phyloP scores from a whole-genome alignment of 805 yeast species.

The Candida dajiaensis region DNA sequence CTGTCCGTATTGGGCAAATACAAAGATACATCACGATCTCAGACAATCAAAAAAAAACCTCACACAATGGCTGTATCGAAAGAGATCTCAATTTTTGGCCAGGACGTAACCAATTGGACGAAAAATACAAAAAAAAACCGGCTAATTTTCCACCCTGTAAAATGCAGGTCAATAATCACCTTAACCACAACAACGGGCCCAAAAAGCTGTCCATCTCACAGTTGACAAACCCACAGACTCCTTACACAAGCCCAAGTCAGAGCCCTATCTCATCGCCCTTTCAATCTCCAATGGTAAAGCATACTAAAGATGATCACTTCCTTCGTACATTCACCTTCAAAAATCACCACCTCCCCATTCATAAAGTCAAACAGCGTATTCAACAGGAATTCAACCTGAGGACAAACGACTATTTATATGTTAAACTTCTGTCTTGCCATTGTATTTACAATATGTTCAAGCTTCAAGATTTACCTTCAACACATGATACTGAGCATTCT shows the following conservation, averaged over 20 bases:
- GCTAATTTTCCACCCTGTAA: background rate
- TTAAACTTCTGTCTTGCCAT: background rate
- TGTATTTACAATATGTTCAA: background rate
- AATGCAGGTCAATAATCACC: background rate
- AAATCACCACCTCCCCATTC: background rate
- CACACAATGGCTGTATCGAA: too few species aligned
- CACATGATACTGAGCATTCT: background rate
- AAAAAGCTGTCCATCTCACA: background rate
- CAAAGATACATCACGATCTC: slow-evolving; percentile 4
- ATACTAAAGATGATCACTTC: background rate
- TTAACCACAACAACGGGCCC: background rate
- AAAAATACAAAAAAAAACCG: too few species aligned
- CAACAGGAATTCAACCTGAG: background rate
- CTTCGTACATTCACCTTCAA: background rate
- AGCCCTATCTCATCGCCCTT: background rate
- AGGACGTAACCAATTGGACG: too few species aligned
- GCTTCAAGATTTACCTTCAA: background rate
- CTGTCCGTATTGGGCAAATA: slow-evolving; percentile 1
- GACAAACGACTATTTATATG: background rate
- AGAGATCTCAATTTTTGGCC: too few species aligned
- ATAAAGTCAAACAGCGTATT: background rate
- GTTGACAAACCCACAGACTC: background rate
- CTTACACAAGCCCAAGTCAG: background rate
- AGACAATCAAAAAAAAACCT: too few species aligned
- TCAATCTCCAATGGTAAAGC: background rate